A percentile compares a stretch with the other conserved stretches of the same genome.
Evolutionary conservation across 1,284 basidiomycete species (phyloP).

Genomic region (Moesziomyces parantarcticus): DNA sequence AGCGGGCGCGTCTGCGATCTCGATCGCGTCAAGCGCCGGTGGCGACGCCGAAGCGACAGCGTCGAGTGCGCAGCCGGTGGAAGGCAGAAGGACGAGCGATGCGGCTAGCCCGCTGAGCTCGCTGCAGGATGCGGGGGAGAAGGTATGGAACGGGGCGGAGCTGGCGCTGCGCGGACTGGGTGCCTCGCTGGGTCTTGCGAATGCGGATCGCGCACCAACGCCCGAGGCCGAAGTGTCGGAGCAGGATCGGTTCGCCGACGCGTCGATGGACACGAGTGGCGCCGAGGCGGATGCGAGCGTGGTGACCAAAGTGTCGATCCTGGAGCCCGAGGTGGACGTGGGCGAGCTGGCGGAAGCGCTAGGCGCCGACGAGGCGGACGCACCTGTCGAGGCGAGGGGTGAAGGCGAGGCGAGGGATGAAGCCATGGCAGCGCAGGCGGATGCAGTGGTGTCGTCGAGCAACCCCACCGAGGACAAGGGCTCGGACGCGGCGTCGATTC

Average conservation of each 20-base stretch:
- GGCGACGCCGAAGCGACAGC: background rate
- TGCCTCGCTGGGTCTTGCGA: slow-evolving; percentile 32
- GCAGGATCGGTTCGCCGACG: slow-evolving; percentile 26
- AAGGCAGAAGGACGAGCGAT: background rate
- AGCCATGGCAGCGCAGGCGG: background rate
- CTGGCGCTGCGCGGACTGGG: slow-evolving; percentile 32
- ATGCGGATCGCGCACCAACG: background rate
- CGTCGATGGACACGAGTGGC: slow-evolving; percentile 24
- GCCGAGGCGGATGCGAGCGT: slow-evolving; percentile 24
- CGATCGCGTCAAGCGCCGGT: slow-evolving; percentile 11
- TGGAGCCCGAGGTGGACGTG: slow-evolving; percentile 49
- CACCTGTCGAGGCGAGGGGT: background rate
- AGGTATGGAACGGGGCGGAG: slow-evolving; percentile 49
- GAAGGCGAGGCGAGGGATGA: background rate
- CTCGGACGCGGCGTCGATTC: slow-evolving; percentile 28
- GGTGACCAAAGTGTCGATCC: slow-evolving; percentile 37
- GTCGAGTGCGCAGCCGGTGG: background rate
- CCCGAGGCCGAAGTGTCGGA: slow-evolving; percentile 28
- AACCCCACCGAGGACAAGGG: slow-evolving; percentile 3
- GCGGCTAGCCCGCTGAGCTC: slow-evolving; percentile 32
- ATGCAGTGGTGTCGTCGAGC: background rate
- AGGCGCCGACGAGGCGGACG: slow-evolving; percentile 3
- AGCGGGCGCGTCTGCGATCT: slow-evolving; percentile 1
- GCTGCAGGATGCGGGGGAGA: slow-evolving; percentile 42
- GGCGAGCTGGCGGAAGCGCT: slow-evolving; percentile 38